Percentiles rank a stretch among this genome's conserved stretches.
Conservation (phyloP, 495 filamentous ascomycete genomes). For the Tricharina praecox region DNA sequence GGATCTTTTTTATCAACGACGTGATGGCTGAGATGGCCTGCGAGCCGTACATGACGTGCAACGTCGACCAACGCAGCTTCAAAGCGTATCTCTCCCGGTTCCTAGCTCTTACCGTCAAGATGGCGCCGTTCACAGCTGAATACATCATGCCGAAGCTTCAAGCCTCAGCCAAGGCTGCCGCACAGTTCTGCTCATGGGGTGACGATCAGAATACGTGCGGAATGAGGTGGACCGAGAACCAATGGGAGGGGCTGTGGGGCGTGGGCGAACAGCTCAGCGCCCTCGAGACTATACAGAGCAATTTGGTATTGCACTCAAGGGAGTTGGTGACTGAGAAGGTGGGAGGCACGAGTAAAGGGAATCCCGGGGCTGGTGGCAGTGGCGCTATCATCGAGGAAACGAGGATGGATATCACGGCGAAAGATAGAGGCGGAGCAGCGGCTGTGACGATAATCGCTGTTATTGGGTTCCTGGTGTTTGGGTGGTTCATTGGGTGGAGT, state of each 20-base stretch:
- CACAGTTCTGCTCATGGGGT: conserved; percentile 44
- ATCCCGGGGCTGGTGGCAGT: conserved; percentile 43
- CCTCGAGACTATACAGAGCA: conserved; percentile 48
- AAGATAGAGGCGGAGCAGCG: neutral
- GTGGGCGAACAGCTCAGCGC: conserved; percentile 58
- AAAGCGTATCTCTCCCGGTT: conserved; percentile 63
- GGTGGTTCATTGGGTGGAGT: neutral
- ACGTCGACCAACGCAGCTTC: conserved; percentile 62
- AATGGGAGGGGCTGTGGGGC: conserved; percentile 44
- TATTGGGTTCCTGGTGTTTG: neutral
- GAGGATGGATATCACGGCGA: neutral
- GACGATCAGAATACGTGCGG: conserved; percentile 50
- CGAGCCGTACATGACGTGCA: conserved; percentile 43
- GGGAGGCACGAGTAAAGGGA: conserved; percentile 59
- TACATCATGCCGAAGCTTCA: conserved; percentile 45
- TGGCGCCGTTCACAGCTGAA: conserved; percentile 46
- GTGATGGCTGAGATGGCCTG: conserved; percentile 58
- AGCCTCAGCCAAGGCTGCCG: conserved; percentile 48
- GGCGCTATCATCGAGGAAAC: neutral
- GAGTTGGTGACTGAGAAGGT: conserved; percentile 45
- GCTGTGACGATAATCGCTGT: neutral
- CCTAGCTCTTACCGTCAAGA: conserved; percentile 54
- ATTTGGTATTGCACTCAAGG: conserved; percentile 33
- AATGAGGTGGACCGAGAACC: conserved; percentile 43
- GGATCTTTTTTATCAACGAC: conserved; percentile 35